These are phyloP conservation scores for Mycena sp. DNA, from an alignment of 1,284 basidiomycete species.

Conservation along the genomic window DNA sequence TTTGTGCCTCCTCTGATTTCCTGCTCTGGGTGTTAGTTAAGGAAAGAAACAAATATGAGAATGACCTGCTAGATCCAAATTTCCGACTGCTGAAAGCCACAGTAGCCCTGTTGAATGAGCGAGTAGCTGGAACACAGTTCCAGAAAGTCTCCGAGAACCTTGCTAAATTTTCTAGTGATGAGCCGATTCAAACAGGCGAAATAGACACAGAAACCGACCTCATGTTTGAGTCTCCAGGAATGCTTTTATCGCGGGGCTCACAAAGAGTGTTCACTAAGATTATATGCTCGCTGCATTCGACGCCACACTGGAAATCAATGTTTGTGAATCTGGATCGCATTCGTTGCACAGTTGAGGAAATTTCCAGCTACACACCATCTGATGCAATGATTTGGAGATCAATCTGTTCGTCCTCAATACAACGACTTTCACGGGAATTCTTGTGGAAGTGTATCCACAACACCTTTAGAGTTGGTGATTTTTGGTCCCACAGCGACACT, in stretches of 20 bases:
- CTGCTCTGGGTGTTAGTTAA: neutral
- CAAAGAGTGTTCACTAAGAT: neutral
- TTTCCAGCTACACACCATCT: neutral
- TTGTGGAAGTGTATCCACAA: constrained; percentile 23
- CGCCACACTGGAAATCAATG: neutral
- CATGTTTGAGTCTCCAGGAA: neutral
- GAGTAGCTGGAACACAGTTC: neutral
- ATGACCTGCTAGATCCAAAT: neutral
- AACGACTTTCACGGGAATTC: neutral
- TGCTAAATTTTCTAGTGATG: neutral
- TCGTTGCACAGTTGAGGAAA: neutral
- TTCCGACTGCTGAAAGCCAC: neutral
- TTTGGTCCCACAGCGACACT: constrained; percentile 23
- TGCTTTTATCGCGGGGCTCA: neutral
- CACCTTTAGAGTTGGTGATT: constrained; percentile 27
- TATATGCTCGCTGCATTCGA: neutral
- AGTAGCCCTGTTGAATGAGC: neutral
- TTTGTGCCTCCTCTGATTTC: neutral
- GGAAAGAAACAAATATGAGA: neutral
- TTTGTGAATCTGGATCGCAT: constrained; percentile 16
- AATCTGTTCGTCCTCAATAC: neutral
- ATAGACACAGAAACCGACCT: neutral
- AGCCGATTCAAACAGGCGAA: neutral
- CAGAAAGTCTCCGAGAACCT: neutral
- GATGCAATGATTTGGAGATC: constrained; percentile 17